Conservation (phyloP, 208 protist species). For the Trypanosoma caninum region DNA sequence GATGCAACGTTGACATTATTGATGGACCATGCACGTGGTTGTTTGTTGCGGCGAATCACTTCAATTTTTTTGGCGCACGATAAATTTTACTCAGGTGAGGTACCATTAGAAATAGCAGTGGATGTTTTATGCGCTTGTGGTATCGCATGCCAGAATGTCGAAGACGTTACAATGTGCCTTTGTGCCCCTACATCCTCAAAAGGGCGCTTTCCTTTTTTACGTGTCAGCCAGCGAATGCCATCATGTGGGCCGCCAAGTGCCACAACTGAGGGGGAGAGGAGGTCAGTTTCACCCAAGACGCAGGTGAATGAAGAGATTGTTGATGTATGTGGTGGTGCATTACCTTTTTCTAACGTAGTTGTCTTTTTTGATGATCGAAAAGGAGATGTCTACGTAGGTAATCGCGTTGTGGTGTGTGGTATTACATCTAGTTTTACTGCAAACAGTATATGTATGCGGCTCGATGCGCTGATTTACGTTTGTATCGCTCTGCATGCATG, state of each 20-base stretch:
- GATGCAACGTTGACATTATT: slow-evolving; percentile 1
- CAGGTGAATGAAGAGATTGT: slow-evolving; percentile 1
- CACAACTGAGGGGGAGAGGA: background rate
- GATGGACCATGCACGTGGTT: background rate
- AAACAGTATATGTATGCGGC: background rate
- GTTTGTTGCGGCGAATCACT: slow-evolving; percentile 31
- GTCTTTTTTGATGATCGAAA: slow-evolving; percentile 16
- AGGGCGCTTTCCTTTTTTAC: background rate
- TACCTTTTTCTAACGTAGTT: background rate
- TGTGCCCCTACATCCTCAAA: slow-evolving; percentile 11
- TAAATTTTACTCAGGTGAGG: slow-evolving; percentile 52
- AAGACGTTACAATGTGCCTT: slow-evolving; percentile 14
- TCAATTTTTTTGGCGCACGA: slow-evolving; percentile 60
- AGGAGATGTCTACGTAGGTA: slow-evolving; percentile 19
- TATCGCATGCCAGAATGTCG: slow-evolving; percentile 47
- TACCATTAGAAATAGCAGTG: slow-evolving; percentile 38
- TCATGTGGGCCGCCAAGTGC: background rate
- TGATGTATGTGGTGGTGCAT: slow-evolving; percentile 6
- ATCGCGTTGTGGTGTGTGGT: background rate
- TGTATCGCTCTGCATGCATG: slow-evolving; percentile 3
- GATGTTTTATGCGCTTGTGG: slow-evolving; percentile 48
- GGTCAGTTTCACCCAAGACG: background rate
- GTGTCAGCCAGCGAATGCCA: slow-evolving; percentile 5
- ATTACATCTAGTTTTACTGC: background rate
- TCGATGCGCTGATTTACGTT: slow-evolving; percentile 20